A percentile compares a stretch with the other conserved stretches of the same genome.
These are phyloP conservation scores for Saccharomycopsis sp. DNA, from an alignment of 805 yeast genomes.

Conservation along the genomic window DNA sequence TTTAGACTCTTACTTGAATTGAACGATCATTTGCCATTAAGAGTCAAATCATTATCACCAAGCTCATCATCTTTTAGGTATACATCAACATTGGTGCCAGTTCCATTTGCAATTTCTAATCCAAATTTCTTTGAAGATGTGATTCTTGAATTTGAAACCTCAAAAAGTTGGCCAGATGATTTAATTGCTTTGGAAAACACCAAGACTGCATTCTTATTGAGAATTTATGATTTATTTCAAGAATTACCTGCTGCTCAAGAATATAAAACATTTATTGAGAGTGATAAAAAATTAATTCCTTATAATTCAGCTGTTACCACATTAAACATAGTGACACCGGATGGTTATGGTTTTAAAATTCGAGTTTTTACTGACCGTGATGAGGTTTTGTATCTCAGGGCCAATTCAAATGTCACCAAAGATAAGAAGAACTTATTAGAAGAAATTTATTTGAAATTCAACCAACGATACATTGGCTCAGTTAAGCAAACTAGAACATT, in stretches of 20 bases:
- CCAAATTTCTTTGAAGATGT: constrained; percentile 79
- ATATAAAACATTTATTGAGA: constrained; percentile 54
- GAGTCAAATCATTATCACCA: constrained; percentile 65
- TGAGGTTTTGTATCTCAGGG: constrained; percentile 63
- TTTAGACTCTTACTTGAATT: constrained; percentile 44
- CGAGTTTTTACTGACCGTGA: constrained; percentile 81
- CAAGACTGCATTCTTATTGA: constrained; percentile 81
- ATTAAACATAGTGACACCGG: constrained; percentile 70
- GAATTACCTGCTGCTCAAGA: constrained; percentile 38
- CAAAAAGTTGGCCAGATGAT: constrained; percentile 96
- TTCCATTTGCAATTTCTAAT: constrained; percentile 67
- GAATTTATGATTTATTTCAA: constrained; percentile 44
- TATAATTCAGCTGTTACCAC: constrained; percentile 51
- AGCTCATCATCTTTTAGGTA: constrained; percentile 68
- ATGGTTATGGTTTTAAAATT: constrained; percentile 80
- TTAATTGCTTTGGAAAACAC: constrained; percentile 76
- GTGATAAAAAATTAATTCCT: constrained; percentile 59
- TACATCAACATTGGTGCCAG: constrained; percentile 72
- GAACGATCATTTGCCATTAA: constrained; percentile 54
- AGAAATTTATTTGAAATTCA: constrained; percentile 55
- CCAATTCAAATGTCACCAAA: constrained; percentile 57
- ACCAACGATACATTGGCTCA: constrained; percentile 54
- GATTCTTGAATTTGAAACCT: constrained; percentile 79
- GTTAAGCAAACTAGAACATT: constrained; percentile 79
- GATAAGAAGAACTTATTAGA: constrained; percentile 54